Conservation (phyloP, 2,329 filamentous ascomycete genomes). For the Calonectria pauciramosa region DNA sequence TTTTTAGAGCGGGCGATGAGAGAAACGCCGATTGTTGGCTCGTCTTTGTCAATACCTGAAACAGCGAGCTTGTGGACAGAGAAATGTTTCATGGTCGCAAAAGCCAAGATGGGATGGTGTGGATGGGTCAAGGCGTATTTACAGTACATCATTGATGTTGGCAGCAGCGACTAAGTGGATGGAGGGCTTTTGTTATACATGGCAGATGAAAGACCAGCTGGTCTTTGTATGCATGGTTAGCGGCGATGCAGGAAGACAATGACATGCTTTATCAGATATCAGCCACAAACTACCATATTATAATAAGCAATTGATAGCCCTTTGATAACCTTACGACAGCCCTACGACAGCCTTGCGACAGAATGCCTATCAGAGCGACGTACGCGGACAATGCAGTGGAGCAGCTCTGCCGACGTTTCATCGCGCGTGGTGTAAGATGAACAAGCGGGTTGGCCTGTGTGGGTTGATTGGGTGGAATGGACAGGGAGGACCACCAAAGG, state of each 20-base stretch:
- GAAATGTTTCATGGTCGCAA: not conserved
- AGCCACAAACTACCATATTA: not conserved
- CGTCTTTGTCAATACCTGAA: not conserved
- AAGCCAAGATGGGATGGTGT: not conserved
- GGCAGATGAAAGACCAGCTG: not conserved
- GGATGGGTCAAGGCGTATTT: not conserved
- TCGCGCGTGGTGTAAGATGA: not conserved
- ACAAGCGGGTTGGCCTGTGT: not conserved
- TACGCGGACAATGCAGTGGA: not conserved
- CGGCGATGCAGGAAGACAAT: not conserved
- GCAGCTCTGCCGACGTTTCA: not conserved
- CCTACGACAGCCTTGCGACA: not conserved
- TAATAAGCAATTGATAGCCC: not conserved
- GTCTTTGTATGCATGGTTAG: not conserved
- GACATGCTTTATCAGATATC: not conserved
- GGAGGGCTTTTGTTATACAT: not conserved
- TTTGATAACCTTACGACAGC: not conserved
- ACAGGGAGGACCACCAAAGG: not conserved
- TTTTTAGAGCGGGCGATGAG: not conserved
- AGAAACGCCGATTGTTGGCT: not conserved
- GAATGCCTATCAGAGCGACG: not conserved
- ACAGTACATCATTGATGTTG: not conserved
- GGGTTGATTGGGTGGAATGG: not conserved
- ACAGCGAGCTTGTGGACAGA: not conserved
- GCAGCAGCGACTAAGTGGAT: not conserved